Percentiles rank a stretch among this genome's conserved stretches.
These are phyloP conservation scores for Didymella glomerata DNA, from an alignment of 2,329 filamentous ascomycete species.

Conservation along the genomic window DNA sequence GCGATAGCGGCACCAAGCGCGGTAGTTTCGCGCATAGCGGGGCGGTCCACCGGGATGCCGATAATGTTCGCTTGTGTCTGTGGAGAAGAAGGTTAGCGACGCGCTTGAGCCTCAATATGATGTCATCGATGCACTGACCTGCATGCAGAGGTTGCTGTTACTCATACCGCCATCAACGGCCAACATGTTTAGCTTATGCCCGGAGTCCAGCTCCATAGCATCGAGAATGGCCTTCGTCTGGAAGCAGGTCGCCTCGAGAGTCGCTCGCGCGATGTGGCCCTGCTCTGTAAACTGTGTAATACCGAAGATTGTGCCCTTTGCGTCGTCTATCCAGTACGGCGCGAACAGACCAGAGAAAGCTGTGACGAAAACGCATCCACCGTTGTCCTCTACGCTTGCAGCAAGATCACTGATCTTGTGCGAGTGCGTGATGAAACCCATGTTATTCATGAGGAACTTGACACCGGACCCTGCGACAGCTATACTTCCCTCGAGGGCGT, in stretches of 20 bases:
- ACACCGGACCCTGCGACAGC: constrained; percentile 83
- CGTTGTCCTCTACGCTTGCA: constrained; percentile 74
- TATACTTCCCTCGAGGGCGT: constrained; percentile 84
- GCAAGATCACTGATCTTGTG: constrained; percentile 72
- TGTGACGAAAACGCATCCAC: constrained; percentile 85
- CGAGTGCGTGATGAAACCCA: constrained; percentile 68
- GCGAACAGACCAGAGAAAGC: constrained; percentile 92
- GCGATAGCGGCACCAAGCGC: constrained; percentile 88
- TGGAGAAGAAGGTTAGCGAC: constrained; percentile 27
- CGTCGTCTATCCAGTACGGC: constrained; percentile 94
- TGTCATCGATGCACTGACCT: constrained; percentile 50
- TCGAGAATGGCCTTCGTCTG: constrained; percentile 92
- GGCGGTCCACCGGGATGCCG: constrained; percentile 82
- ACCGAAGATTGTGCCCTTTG: constrained; percentile 83
- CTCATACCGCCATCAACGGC: constrained; percentile 91
- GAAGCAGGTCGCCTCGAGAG: constrained; percentile 89
- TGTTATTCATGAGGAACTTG: constrained; percentile 72
- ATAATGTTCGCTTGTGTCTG: constrained; percentile 84
- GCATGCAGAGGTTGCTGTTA: constrained; percentile 89
- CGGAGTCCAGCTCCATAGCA: constrained; percentile 88
- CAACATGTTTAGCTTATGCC: constrained; percentile 75
- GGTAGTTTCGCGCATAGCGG: constrained; percentile 89
- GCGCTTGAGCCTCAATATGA: constrained; percentile 13
- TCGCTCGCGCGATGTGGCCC: constrained; percentile 87
- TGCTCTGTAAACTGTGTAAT: constrained; percentile 85